Conservation (phyloP, 352 stramenopile species). For the Pythium aristosporum region DNA sequence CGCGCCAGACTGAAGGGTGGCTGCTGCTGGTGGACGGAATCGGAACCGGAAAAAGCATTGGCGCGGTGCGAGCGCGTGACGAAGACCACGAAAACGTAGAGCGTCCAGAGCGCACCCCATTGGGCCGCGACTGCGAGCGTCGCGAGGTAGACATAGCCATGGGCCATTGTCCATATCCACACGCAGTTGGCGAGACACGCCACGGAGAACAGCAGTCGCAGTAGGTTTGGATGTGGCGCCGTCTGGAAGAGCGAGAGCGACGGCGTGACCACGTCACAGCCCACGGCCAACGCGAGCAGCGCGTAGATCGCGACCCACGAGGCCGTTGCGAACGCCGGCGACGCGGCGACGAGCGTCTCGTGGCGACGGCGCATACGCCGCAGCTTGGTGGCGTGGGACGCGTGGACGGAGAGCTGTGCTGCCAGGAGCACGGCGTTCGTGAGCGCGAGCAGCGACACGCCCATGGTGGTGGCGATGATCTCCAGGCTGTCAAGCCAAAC, state of each 20-base stretch:
- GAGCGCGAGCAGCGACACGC: slow-evolving; percentile 14
- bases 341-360: slow-evolving; percentile 27
- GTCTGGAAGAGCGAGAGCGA: slow-evolving; percentile 10
- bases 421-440: slow-evolving; percentile 14
- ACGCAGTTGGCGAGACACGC: slow-evolving; percentile 1
- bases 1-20: not conserved
- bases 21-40: no score
- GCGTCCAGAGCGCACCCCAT: slow-evolving; percentile 18
- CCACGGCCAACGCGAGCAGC: slow-evolving; percentile 19
- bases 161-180: slow-evolving; percentile 7
- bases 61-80: not conserved
- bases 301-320: slow-evolving; percentile 30
- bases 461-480: not conserved
- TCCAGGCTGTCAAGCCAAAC: not conserved
- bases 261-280: slow-evolving; percentile 16
- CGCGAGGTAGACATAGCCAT: slow-evolving; percentile 7
- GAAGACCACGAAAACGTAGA: slow-evolving; percentile 18
- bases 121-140: slow-evolving; percentile 1
- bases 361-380: slow-evolving; percentile 11
- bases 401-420: slow-evolving; percentile 13
- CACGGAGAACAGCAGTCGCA: slow-evolving; percentile 9
- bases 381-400: not conserved
- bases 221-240: slow-evolving; percentile 9
- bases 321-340: slow-evolving; percentile 11
- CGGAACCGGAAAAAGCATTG: not conserved